phyloP scores from a whole-genome alignment of 2,329 filamentous ascomycete genomes.

The Alternaria triticimaculans region DNA sequence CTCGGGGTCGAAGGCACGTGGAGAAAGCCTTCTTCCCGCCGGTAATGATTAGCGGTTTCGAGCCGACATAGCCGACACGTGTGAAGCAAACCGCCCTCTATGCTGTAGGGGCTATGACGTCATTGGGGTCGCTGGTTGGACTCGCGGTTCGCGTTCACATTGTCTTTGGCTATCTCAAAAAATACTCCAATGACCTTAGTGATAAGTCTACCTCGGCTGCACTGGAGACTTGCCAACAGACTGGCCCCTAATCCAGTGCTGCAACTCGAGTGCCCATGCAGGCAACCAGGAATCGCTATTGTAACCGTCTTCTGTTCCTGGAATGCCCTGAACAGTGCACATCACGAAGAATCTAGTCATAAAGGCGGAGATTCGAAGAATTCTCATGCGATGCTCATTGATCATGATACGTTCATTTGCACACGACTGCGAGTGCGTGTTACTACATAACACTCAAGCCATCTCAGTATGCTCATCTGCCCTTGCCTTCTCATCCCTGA shows the following conservation, averaged over 20 bases:
- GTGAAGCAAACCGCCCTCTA: neutral
- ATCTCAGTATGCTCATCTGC: slow-evolving; percentile 19
- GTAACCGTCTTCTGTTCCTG: no score
- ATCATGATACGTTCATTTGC: neutral
- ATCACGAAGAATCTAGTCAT: neutral
- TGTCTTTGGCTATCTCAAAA: fast-evolving
- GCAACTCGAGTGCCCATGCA: no score
- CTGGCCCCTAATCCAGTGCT: no score
- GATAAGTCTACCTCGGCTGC: neutral
- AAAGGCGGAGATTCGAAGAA: neutral
- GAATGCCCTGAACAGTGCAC: neutral
- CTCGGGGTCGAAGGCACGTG: neutral
- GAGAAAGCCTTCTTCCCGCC: neutral
- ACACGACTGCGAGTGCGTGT: neutral
- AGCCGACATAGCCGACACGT: neutral
- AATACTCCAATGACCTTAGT: fast-evolving
- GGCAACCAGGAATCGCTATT: no score
- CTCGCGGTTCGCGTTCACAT: fast-evolving
- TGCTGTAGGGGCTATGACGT: neutral
- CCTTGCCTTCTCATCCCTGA: slow-evolving; percentile 46
- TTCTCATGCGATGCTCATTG: neutral
- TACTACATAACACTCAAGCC: slow-evolving; percentile 3
- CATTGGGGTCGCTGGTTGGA: neutral
- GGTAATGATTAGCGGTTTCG: neutral
- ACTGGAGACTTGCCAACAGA: no score